Evolutionary conservation across 1,284 basidiomycete species (phyloP).

Genomic region (Amylostereum chailletii): DNA sequence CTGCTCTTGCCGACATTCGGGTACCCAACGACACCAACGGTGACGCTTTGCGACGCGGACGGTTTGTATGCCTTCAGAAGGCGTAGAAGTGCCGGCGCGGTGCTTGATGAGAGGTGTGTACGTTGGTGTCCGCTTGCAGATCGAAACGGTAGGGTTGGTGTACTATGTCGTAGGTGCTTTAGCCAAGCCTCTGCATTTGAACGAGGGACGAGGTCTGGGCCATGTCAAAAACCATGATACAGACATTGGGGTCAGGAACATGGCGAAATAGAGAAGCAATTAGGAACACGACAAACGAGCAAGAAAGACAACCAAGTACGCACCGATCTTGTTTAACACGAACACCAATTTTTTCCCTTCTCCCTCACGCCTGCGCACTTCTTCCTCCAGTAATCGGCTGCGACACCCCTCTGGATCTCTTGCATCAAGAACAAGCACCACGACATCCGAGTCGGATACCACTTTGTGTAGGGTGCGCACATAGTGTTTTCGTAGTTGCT

Average conservation of each 20-base stretch:
- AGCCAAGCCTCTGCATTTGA: slow-evolving; percentile 90
- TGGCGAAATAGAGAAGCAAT: no score
- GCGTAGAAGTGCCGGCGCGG: slow-evolving; percentile 77
- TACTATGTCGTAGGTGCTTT: slow-evolving; percentile 81
- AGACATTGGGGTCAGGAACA: no score
- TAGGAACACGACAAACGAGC: slow-evolving; percentile 3
- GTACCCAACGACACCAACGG: slow-evolving; percentile 92
- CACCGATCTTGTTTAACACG: slow-evolving; percentile 90
- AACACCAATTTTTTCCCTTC: slow-evolving; percentile 87
- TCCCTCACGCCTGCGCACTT: slow-evolving; percentile 74
- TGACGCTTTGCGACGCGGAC: slow-evolving; percentile 62
- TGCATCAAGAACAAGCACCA: slow-evolving; percentile 85
- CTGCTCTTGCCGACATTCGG: slow-evolving; percentile 98
- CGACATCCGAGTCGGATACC: slow-evolving; percentile 87
- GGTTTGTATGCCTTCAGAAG: slow-evolving; percentile 90
- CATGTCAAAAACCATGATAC: slow-evolving; percentile 1
- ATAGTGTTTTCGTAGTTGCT: slow-evolving; percentile 62
- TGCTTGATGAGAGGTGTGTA: slow-evolving; percentile 66
- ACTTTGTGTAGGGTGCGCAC: slow-evolving; percentile 82
- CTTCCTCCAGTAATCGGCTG: slow-evolving; percentile 83
- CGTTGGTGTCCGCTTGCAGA: slow-evolving; percentile 80
- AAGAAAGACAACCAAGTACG: slow-evolving; percentile 19
- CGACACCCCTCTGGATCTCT: slow-evolving; percentile 88
- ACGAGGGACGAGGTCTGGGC: slow-evolving; percentile 79
- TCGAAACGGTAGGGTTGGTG: slow-evolving; percentile 91